A percentile compares a stretch with the other conserved stretches of the same genome.
Conservation (phyloP, 139 green algal genomes). For the Klebsormidium nitens region DNA sequence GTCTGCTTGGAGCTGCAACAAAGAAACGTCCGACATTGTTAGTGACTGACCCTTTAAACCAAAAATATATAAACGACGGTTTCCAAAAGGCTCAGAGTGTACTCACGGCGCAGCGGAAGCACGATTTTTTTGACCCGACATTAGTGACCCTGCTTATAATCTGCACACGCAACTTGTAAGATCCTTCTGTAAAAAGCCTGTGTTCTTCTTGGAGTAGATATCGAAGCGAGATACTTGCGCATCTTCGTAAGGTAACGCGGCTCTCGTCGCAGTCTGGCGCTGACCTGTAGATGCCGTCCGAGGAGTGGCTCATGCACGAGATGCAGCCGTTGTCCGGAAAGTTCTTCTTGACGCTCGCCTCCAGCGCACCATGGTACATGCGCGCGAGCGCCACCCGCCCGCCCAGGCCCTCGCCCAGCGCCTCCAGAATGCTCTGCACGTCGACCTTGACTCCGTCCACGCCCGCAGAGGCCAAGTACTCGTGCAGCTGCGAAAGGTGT, state of each 20-base stretch:
- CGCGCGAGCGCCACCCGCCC: conserved; percentile 55
- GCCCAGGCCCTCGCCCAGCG: conserved; percentile 49
- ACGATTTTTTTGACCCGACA: too few relatives aligned
- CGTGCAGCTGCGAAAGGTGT: conserved; percentile 89
- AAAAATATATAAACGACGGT: too few relatives aligned
- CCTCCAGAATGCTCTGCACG: conserved; percentile 51
- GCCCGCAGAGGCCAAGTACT: conserved; percentile 64
- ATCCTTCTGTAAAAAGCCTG: too few relatives aligned
- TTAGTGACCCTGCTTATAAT: too few relatives aligned
- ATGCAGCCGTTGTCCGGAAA: conserved; percentile 88
- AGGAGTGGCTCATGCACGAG: conserved; percentile 99
- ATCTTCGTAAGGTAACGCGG: too few relatives aligned
- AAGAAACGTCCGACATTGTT: conserved; percentile 16
- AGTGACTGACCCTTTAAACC: too few relatives aligned
- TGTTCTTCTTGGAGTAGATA: too few relatives aligned
- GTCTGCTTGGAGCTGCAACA: conserved; percentile 35
- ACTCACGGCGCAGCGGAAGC: too few relatives aligned
- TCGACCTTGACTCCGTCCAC: conserved; percentile 89
- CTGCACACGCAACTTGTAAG: too few relatives aligned
- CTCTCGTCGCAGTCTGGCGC: too few relatives aligned
- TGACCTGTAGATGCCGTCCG: conserved; percentile 82
- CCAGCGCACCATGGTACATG: conserved; percentile 39
- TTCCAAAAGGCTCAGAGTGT: too few relatives aligned
- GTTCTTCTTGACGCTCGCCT: conserved; percentile 65
- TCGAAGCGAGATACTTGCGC: too few relatives aligned